Evolutionary conservation across 202 grass and related monocot genomes (phyloP).

Genomic region (Eragrostis tef): DNA sequence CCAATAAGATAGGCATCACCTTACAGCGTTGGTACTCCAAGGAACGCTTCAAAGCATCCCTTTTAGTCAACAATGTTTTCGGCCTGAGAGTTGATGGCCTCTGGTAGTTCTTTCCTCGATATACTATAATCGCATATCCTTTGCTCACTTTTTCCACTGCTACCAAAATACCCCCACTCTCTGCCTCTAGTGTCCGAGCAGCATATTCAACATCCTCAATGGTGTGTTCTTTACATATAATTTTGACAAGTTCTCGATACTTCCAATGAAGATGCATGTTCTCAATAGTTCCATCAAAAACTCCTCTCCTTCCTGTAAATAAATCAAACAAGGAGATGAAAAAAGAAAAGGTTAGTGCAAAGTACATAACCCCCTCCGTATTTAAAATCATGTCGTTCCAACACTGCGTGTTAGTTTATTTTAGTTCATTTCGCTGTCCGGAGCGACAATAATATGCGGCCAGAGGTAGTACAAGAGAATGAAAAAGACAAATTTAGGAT

Average conservation of each 20-base stretch:
- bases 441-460: no score
- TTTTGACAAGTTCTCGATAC: conserved; percentile 87
- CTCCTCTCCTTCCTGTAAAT: conserved; percentile 80
- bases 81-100: conserved; percentile 79
- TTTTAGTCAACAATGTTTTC: conserved; percentile 75
- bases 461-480: conserved; percentile 7
- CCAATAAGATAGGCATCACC: conserved; percentile 48
- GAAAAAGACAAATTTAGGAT: background rate
- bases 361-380: no score
- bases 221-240: conserved; percentile 78
- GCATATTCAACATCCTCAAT: conserved; percentile 67
- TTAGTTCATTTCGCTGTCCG: no score
- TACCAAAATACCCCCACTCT: conserved; percentile 95
- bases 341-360: conserved; percentile 9
- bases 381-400: no score
- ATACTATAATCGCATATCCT: conserved; percentile 90
- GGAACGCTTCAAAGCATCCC: conserved; percentile 76
- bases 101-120: conserved; percentile 86
- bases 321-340: conserved; percentile 24
- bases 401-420: no score
- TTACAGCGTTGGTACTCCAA: conserved; percentile 75
- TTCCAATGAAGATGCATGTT: conserved; percentile 99
- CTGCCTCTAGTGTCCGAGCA: conserved; percentile 69
- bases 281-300: conserved; percentile 94
- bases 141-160: conserved; percentile 85